Evolutionary conservation across 192 early-diverging fungal genomes (phyloP).

Genomic region (Funneliformis mosseae): DNA sequence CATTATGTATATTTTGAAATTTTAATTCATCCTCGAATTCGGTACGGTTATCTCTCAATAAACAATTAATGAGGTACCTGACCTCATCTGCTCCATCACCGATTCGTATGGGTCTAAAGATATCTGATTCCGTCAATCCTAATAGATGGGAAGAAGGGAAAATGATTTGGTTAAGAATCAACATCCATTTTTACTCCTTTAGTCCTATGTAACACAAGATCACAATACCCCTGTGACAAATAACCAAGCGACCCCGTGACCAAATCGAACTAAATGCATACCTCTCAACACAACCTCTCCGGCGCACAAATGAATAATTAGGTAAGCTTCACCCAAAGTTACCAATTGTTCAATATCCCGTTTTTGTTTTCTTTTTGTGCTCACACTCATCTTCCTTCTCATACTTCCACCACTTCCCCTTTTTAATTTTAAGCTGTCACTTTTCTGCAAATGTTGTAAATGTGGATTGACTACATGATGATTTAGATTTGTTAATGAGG

Average conservation of each 20-base stretch:
- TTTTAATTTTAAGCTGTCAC: not conserved
- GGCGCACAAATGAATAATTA: constrained; percentile 22
- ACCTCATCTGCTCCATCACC: constrained; percentile 24
- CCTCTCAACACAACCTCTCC: constrained; percentile 22
- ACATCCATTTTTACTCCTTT: no score
- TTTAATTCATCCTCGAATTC: constrained; percentile 24
- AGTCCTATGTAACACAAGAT: not conserved
- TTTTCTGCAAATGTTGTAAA: not conserved
- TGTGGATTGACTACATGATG: not conserved
- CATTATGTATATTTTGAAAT: constrained; percentile 30
- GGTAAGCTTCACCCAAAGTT: constrained; percentile 12
- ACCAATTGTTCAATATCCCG: constrained; percentile 20
- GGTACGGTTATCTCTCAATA: constrained; percentile 10
- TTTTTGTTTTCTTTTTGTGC: not conserved
- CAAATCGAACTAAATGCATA: not conserved
- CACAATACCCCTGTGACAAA: no score
- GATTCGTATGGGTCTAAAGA: constrained; percentile 17
- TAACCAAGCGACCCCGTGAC: not conserved
- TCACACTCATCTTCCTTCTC: not conserved
- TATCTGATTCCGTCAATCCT: constrained; percentile 27
- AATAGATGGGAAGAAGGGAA: not conserved
- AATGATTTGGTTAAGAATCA: no score
- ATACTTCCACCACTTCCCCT: not conserved
- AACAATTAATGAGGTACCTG: constrained; percentile 24
- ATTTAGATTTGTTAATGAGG: not conserved